Conservation (phyloP, 495 filamentous ascomycete genomes). For the Parathielavia appendiculata region DNA sequence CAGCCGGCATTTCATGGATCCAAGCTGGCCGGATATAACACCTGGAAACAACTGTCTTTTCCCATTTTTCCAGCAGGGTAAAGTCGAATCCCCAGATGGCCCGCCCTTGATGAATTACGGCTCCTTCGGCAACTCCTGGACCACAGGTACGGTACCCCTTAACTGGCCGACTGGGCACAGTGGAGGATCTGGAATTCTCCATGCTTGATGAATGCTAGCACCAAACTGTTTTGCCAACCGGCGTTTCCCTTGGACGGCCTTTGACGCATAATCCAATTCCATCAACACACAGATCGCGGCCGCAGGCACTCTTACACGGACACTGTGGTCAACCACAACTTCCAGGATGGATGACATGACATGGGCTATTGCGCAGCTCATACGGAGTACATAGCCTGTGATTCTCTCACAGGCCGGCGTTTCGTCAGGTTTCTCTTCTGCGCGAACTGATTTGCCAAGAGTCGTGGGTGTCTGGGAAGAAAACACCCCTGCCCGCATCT, state of each 20-base stretch:
- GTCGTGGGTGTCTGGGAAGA: not conserved
- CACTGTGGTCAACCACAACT: too few relatives aligned
- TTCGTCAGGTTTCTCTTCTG: not conserved
- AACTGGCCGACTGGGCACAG: too few relatives aligned
- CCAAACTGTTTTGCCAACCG: too few relatives aligned
- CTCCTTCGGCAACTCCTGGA: too few relatives aligned
- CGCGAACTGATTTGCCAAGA: constrained; percentile 2
- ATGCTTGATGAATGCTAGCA: too few relatives aligned
- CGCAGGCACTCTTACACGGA: not conserved
- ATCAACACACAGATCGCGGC: not conserved
- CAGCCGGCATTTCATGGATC: constrained; percentile 7
- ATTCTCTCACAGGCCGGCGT: not conserved
- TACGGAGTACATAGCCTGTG: not conserved
- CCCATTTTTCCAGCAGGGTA: too few relatives aligned
- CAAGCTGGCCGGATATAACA: constrained; percentile 2
- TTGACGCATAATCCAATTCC: not conserved
- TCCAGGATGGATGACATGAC: too few relatives aligned
- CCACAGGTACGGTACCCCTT: too few relatives aligned
- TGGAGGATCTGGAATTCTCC: too few relatives aligned
- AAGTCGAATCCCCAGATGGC: too few relatives aligned
- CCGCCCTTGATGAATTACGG: too few relatives aligned
- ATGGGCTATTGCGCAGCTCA: not conserved
- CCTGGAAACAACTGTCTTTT: not conserved
- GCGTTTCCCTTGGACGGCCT: too few relatives aligned
- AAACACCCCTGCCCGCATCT: not conserved